phyloP scores from a whole-genome alignment of 2,329 filamentous ascomycete genomes.

The Penicillium sp. region DNA sequence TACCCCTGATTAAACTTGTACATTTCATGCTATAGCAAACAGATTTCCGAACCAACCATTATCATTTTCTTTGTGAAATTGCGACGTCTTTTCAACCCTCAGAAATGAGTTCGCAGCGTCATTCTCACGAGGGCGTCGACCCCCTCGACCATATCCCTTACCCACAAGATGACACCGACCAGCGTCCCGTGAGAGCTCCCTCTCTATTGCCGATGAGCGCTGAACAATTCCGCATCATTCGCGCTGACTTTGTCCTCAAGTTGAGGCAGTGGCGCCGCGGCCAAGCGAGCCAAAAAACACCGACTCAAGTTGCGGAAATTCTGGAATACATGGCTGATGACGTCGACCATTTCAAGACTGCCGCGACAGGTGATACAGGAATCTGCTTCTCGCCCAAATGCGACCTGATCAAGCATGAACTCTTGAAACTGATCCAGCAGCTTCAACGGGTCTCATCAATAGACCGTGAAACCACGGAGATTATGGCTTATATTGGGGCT shows the following conservation, averaged over 20 bases:
- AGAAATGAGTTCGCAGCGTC: too few species aligned
- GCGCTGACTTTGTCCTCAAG: neutral
- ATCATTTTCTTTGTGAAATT: too few species aligned
- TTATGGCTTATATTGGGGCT: neutral
- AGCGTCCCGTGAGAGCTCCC: neutral
- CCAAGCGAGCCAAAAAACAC: neutral
- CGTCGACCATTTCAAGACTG: neutral
- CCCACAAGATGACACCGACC: neutral
- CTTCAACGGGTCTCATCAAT: neutral
- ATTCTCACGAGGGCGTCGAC: neutral
- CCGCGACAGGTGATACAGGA: neutral
- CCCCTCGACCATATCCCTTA: neutral
- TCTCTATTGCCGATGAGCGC: neutral
- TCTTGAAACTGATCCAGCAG: neutral
- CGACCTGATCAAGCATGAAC: neutral
- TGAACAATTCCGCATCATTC: neutral
- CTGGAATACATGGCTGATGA: constrained; percentile 3
- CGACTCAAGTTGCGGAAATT: neutral
- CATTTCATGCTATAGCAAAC: too few species aligned
- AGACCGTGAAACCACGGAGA: neutral
- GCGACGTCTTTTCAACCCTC: too few species aligned
- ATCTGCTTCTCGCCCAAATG: neutral
- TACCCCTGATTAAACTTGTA: too few species aligned
- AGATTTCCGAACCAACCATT: too few species aligned
- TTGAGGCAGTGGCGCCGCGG: neutral